Evolutionary conservation across 257 asterid genomes (phyloP), one percentile per base, ranked within the genome.

Genomic region (Gentiana macrophylla): DNA sequence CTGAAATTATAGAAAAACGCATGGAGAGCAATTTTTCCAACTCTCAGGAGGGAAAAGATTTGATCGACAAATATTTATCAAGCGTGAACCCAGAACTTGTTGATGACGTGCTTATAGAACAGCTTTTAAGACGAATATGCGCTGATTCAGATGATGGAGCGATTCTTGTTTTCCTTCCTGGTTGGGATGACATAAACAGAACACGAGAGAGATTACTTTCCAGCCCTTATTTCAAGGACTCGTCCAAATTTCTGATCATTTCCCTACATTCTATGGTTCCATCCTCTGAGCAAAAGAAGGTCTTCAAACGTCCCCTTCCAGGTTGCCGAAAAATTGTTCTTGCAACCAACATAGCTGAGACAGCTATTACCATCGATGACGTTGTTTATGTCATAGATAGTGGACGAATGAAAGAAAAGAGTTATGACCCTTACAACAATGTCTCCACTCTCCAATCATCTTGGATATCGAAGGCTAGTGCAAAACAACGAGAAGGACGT

Each of bases 401-500:
- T 65, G 98, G 98, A 49, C 67, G 95, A 50, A 83, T 88, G 94
- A 92, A 88, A 67, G 95, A 92, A 70, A 85, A 92, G 66, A 85
- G 69, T 68, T 88, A 88, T 32, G 98, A 92, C 64, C 98, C 98
- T 0, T 79, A 83, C 67, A 78, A 67, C 64, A 85, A 91, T 70
- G 94, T 91, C 12, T 83, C 97, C 1, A 91, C 95, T 61, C 95
- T 91, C 65, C 90, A 81, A 43, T 80, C 97, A 60, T 81, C 94
- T 61, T 91, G 98, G 98, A 59, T 87, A 71, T 91, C 98, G 7
- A 91, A 83, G 80, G 98, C 98, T 48, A 91, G 86, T 67, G 93
- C 88, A 4, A 91, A 77, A 76, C 98, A 91, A 64, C 72, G 98
- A 59, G 90, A 86, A 75, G 98, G 98, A 6, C 97, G 98, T 35